phyloP scores from a whole-genome alignment of 2,329 filamentous ascomycete genomes.

The Endothia cerciana region DNA sequence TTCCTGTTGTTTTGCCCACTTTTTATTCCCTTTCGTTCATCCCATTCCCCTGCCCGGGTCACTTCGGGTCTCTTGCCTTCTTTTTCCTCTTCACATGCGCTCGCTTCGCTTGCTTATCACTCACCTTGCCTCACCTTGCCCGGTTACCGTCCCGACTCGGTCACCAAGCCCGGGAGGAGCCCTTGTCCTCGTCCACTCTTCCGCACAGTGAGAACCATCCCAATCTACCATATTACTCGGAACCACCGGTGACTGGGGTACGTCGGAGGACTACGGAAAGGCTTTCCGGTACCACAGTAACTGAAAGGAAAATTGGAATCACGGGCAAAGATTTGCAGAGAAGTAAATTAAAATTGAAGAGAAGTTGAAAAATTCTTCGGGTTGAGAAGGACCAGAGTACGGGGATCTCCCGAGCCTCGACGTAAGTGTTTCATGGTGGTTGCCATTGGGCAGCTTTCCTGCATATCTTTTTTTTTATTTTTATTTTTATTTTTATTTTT shows the following conservation, averaged over 20 bases:
- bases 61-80: not conserved
- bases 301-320: not conserved
- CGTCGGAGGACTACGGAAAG: conserved; percentile 1
- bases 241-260: conserved; percentile 1
- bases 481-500: not conserved
- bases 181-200: not conserved
- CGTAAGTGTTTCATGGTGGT: not conserved
- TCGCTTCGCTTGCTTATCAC: conserved; percentile 11
- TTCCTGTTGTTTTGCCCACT: too few relatives aligned
- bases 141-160: conserved; percentile 11
- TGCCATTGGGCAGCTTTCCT: conserved; percentile 9
- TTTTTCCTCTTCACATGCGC: not conserved
- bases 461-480: not conserved
- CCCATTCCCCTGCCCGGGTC: not conserved
- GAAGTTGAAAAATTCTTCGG: not conserved
- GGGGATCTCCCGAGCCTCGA: not conserved
- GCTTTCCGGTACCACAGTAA: conserved; percentile 3
- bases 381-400: not conserved
- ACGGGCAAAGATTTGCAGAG: not conserved
- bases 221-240: conserved; percentile 3
- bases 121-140: not conserved
- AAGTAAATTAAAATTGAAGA: not conserved
- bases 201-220: conserved; percentile 1
- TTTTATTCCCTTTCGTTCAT: not conserved
- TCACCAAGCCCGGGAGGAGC: conserved; percentile 11